A percentile compares a stretch with the other conserved stretches of the same genome.
These are phyloP conservation scores for Diaporthe aspalathi DNA, from an alignment of 2,329 filamentous ascomycete genomes.

Conservation along the genomic window DNA sequence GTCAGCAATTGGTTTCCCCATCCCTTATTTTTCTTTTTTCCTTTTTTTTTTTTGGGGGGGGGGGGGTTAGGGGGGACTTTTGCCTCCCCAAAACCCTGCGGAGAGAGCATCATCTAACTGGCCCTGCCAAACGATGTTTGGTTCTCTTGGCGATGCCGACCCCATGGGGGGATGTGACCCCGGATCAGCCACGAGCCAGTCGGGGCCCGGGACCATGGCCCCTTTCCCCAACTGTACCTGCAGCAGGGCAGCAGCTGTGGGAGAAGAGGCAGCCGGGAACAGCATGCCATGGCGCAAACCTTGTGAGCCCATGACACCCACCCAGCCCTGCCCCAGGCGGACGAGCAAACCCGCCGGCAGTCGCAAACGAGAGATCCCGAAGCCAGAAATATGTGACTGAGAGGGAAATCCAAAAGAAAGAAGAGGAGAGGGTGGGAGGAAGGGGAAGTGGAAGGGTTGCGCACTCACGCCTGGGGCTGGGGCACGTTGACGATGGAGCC, in stretches of 20 bases:
- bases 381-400: not conserved
- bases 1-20: not conserved
- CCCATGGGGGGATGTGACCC: not conserved
- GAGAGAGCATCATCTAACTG: not conserved
- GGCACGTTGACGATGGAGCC: conserved; percentile 94
- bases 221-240: conserved; percentile 13
- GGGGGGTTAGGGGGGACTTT: no score
- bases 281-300: not conserved
- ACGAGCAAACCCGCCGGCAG: not conserved
- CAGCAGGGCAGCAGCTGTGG: not conserved
- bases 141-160: not conserved
- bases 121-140: not conserved
- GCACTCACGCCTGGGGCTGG: conserved; percentile 80
- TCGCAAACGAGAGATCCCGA: not conserved
- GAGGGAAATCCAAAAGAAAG: not conserved
- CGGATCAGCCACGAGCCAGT: conserved; percentile 18
- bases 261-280: not conserved
- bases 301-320: not conserved
- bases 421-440: not conserved
- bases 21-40: no score
- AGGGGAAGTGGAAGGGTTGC: no score
- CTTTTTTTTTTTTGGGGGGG: no score
- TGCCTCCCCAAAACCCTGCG: no score
- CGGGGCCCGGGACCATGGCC: not conserved
- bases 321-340: not conserved